Percentiles rank a stretch among this genome's conserved stretches.
These are phyloP conservation scores for Leptodermis oblonga DNA, from an alignment of 257 asterid species.

Conservation along the genomic window DNA sequence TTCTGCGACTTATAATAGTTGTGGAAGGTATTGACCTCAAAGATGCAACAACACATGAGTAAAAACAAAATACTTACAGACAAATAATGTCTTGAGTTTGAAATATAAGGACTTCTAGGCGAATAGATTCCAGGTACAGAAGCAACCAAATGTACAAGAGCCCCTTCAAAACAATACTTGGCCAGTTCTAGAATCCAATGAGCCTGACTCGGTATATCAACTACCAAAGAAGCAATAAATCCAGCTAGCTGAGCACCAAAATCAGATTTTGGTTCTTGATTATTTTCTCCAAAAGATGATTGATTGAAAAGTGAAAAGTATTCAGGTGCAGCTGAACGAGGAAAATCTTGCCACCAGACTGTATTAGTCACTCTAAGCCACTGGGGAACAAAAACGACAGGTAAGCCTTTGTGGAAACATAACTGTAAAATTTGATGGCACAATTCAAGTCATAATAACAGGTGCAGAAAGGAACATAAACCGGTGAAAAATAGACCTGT, in stretches of 20 bases:
- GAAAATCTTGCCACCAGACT: constrained; percentile 97
- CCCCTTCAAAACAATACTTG: constrained; percentile 58
- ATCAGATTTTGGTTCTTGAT: constrained; percentile 44
- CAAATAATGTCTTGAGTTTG: constrained; percentile 42
- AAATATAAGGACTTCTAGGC: constrained; percentile 36
- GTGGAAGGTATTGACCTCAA: background rate
- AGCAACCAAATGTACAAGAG: constrained; percentile 68
- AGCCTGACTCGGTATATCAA: constrained; percentile 79
- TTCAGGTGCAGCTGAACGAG: constrained; percentile 48
- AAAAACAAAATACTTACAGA: constrained; percentile 39
- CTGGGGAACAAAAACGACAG: too few species aligned
- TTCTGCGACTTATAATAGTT: background rate
- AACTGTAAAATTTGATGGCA: constrained; percentile 18
- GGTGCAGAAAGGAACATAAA: background rate
- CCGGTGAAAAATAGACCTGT: background rate
- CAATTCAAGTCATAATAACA: constrained; percentile 1
- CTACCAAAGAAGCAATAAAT: constrained; percentile 66
- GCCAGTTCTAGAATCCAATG: constrained; percentile 72
- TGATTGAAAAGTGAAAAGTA: constrained; percentile 59
- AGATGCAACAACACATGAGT: background rate
- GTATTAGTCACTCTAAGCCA: constrained; percentile 80
- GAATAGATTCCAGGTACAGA: constrained; percentile 84
- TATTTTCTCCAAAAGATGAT: constrained; percentile 39
- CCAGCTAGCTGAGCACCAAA: constrained; percentile 84
- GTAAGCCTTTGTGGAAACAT: constrained; percentile 43